A percentile compares a stretch with the other conserved stretches of the same genome.
Conservation (phyloP, 208 protist genomes). For the Trypanosoma vivax region DNA sequence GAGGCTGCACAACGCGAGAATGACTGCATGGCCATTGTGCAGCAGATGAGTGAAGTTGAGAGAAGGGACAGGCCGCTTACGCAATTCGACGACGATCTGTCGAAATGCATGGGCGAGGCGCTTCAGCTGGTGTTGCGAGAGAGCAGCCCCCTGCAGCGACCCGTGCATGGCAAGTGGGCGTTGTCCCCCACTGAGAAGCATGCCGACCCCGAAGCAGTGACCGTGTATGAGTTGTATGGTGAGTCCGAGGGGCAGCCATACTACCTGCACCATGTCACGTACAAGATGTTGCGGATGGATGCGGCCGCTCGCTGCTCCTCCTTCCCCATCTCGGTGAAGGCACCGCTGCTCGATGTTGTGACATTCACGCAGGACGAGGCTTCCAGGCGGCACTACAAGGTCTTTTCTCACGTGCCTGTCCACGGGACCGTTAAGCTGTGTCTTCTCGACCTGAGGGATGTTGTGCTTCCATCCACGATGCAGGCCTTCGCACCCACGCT, state of each 20-base stretch:
- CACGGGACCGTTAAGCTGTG: slow-evolving; percentile 74
- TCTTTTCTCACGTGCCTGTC: slow-evolving; percentile 72
- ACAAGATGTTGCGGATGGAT: slow-evolving; percentile 77
- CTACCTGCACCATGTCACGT: slow-evolving; percentile 73
- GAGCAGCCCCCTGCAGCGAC: slow-evolving; percentile 24
- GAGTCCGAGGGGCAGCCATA: slow-evolving; percentile 67
- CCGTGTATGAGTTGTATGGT: slow-evolving; percentile 62
- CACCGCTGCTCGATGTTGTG: slow-evolving; percentile 50
- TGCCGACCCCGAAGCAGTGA: neutral
- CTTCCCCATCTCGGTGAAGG: slow-evolving; percentile 42
- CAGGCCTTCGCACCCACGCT: slow-evolving; percentile 36
- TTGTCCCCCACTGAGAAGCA: slow-evolving; percentile 7
- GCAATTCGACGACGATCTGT: slow-evolving; percentile 46
- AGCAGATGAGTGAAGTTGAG: slow-evolving; percentile 39
- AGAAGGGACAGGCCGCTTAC: slow-evolving; percentile 32
- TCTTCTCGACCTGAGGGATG: slow-evolving; percentile 49
- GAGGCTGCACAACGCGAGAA: slow-evolving; percentile 40
- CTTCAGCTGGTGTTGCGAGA: slow-evolving; percentile 51
- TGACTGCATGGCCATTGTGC: slow-evolving; percentile 42
- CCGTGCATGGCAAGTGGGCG: neutral
- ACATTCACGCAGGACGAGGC: slow-evolving; percentile 66
- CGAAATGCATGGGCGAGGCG: slow-evolving; percentile 40
- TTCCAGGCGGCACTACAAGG: slow-evolving; percentile 64
- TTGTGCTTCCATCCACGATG: slow-evolving; percentile 57
- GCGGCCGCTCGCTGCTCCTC: slow-evolving; percentile 36